Evolutionary conservation across 148 eudicot species (phyloP).

Genomic region (Linanthus parryae): DNA sequence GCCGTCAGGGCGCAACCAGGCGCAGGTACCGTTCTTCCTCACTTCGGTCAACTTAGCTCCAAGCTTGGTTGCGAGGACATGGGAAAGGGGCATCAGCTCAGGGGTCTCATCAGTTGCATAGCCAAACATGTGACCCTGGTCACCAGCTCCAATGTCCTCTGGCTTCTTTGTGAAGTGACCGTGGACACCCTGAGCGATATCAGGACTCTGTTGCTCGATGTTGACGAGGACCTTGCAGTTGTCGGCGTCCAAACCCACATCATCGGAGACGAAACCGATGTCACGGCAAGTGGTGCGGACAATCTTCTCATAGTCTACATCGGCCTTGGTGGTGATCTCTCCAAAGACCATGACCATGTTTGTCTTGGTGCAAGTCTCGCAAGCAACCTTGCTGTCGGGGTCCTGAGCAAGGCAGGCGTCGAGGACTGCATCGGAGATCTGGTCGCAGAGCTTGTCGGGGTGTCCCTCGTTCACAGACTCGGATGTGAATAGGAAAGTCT

Average conservation of each 20-base stretch:
- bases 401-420: slow-evolving; percentile 69
- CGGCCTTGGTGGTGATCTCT: slow-evolving; percentile 6
- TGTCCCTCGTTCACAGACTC: slow-evolving; percentile 5
- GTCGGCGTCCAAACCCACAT: slow-evolving; percentile 20
- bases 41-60: slow-evolving; percentile 19
- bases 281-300: slow-evolving; percentile 13
- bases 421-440: slow-evolving; percentile 40
- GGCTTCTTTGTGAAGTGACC: slow-evolving; percentile 17
- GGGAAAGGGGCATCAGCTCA: slow-evolving; percentile 16
- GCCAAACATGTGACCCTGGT: slow-evolving; percentile 30
- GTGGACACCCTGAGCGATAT: slow-evolving; percentile 27
- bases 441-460: slow-evolving; percentile 3
- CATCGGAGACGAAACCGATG: slow-evolving; percentile 14
- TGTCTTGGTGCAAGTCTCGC: slow-evolving; percentile 55
- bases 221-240: slow-evolving; percentile 23
- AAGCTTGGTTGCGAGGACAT: slow-evolving; percentile 21
- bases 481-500: slow-evolving; percentile 13
- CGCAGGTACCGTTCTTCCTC: slow-evolving; percentile 6
- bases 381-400: slow-evolving; percentile 68
- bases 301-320: slow-evolving; percentile 11
- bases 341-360: slow-evolving; percentile 10
- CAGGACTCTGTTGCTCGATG: slow-evolving; percentile 24
- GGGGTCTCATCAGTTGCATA: slow-evolving; percentile 30
- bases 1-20: slow-evolving; percentile 16
- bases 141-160: slow-evolving; percentile 20